Conservation (phyloP, 805 yeast species). For the Metschnikowia vanudenii region DNA sequence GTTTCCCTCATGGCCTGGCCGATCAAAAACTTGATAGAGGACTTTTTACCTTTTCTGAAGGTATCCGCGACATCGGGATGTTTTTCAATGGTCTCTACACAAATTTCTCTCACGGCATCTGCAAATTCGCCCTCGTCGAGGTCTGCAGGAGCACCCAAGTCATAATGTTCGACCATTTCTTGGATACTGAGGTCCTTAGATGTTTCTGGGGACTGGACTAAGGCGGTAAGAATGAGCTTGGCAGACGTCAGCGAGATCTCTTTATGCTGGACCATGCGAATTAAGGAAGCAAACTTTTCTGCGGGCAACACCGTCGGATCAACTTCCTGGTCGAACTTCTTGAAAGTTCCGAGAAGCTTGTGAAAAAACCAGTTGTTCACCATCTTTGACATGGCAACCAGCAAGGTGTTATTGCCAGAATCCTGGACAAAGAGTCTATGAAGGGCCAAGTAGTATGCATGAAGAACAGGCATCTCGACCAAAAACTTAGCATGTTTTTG, state of each 20-base stretch:
- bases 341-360: conserved; percentile 69
- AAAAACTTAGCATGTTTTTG: conserved; percentile 75
- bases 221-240: conserved; percentile 58
- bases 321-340: conserved; percentile 45
- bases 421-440: conserved; percentile 24
- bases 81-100: conserved; percentile 43
- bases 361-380: conserved; percentile 82
- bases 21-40: conserved; percentile 70
- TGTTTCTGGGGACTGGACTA: conserved; percentile 50
- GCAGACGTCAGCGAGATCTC: conserved; percentile 68
- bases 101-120: conserved; percentile 38
- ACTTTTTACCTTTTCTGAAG: conserved; percentile 57
- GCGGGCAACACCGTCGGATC: conserved; percentile 34
- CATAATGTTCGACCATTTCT: conserved; percentile 53
- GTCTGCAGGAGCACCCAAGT: conserved; percentile 36
- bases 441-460: conserved; percentile 52
- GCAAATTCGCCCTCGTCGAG: conserved; percentile 32
- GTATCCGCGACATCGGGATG: conserved; percentile 57
- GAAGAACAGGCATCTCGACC: conserved; percentile 47
- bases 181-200: conserved; percentile 27
- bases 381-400: conserved; percentile 26
- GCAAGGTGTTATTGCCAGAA: too few relatives aligned
- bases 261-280: conserved; percentile 45
- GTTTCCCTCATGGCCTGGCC: conserved; percentile 83
- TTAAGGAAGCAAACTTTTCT: conserved; percentile 50